phyloP scores from a whole-genome alignment of 2,329 filamentous ascomycete species.

The Trichoderma sp. region DNA sequence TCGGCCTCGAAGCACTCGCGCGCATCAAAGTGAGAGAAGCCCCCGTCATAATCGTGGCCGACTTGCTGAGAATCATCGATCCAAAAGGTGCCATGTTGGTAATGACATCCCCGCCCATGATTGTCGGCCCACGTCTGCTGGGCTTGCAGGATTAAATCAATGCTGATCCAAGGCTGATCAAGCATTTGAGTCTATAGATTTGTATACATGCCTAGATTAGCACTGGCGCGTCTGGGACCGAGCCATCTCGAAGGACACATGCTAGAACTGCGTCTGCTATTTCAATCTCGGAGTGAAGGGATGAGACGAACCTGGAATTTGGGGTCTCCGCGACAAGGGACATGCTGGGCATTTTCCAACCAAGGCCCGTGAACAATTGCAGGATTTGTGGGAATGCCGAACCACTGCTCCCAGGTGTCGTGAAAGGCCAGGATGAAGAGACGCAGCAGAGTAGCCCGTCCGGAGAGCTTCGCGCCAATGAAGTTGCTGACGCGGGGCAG shows the following conservation, averaged over 20 bases:
- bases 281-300: background rate
- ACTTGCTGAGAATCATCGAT: slow-evolving; percentile 21
- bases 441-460: slow-evolving; percentile 40
- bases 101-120: slow-evolving; percentile 39
- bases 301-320: slow-evolving; percentile 46
- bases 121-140: slow-evolving; percentile 50
- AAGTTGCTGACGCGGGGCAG: slow-evolving; percentile 48
- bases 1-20: slow-evolving; percentile 42
- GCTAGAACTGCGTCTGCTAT: background rate
- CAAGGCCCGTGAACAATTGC: slow-evolving; percentile 28
- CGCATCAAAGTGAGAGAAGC: slow-evolving; percentile 37
- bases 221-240: background rate
- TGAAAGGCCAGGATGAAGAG: slow-evolving; percentile 42
- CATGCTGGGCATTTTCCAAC: slow-evolving; percentile 9
- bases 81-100: slow-evolving; percentile 37
- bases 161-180: slow-evolving; percentile 46
- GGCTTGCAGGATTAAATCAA: slow-evolving; percentile 50
- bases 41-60: slow-evolving; percentile 32
- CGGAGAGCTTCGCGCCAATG: slow-evolving; percentile 51
- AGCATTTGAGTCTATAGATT: slow-evolving; percentile 48
- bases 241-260: background rate
- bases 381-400: slow-evolving; percentile 34
- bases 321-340: slow-evolving; percentile 40
- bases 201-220: slow-evolving; percentile 22
- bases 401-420: slow-evolving; percentile 44